These are phyloP conservation scores for Colletotrichum musae DNA, from an alignment of 2,329 filamentous ascomycete genomes.

Conservation along the genomic window DNA sequence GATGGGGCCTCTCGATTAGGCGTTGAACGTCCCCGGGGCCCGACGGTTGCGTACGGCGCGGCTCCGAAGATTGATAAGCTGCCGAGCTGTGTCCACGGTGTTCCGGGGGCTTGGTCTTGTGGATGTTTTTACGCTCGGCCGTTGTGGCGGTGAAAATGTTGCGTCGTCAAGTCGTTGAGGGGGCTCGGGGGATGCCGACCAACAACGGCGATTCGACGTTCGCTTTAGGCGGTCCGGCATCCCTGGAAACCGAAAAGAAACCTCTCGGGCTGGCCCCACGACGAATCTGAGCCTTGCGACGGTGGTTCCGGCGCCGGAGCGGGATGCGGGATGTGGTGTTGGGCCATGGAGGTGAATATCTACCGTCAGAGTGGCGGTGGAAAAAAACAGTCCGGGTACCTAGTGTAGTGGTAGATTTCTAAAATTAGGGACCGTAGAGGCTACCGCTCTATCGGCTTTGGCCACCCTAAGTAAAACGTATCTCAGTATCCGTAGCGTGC, in stretches of 20 bases:
- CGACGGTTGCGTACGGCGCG: not conserved
- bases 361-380: not conserved
- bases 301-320: constrained; percentile 24
- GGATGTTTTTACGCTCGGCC: constrained; percentile 27
- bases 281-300: constrained; percentile 12
- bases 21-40: not conserved
- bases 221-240: constrained; percentile 16
- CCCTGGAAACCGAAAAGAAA: constrained; percentile 2
- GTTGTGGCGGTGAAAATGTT: constrained; percentile 28
- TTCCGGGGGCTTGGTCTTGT: constrained; percentile 5
- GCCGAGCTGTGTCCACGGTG: constrained; percentile 6
- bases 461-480: no score
- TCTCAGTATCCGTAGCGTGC: no score
- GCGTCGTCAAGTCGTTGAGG: constrained; percentile 12
- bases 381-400: not conserved
- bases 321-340: not conserved
- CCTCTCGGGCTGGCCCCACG: constrained; percentile 27
- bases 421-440: constrained; percentile 34
- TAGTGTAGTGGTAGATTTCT: constrained; percentile 3
- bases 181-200: not conserved
- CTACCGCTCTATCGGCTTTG: constrained; percentile 7
- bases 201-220: constrained; percentile 4
- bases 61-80: constrained; percentile 20
- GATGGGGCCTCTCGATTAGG: not conserved
- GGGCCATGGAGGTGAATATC: no score